These are phyloP conservation scores for Globisporangium paroecandrum DNA, from an alignment of 352 stramenopile species.

Conservation along the genomic window DNA sequence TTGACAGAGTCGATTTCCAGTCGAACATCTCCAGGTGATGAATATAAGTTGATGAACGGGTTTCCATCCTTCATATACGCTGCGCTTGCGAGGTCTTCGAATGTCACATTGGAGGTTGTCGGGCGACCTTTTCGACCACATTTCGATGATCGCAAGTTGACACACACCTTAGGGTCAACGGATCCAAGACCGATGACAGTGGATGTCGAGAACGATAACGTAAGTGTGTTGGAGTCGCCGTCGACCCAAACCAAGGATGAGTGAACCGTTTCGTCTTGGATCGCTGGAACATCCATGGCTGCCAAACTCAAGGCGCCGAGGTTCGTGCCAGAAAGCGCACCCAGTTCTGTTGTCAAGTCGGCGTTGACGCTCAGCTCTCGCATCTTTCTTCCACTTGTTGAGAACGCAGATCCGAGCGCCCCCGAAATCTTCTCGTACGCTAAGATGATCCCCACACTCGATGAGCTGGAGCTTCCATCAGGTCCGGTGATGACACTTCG, in stretches of 20 bases:
- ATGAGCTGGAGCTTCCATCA: slow-evolving; percentile 17
- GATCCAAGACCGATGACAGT: slow-evolving; percentile 64
- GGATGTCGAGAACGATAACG: slow-evolving; percentile 76
- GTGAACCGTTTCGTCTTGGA: slow-evolving; percentile 42
- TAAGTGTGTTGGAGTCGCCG: slow-evolving; percentile 53
- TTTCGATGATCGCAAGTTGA: slow-evolving; percentile 51
- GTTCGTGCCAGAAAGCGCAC: slow-evolving; percentile 20
- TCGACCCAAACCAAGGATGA: slow-evolving; percentile 80
- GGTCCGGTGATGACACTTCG: slow-evolving; percentile 63
- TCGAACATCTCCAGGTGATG: slow-evolving; percentile 44
- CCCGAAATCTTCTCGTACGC: slow-evolving; percentile 52
- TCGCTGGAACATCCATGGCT: slow-evolving; percentile 49
- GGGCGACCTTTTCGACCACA: slow-evolving; percentile 49
- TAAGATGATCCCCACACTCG: slow-evolving; percentile 43
- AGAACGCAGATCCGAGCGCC: slow-evolving; percentile 28
- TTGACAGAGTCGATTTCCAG: slow-evolving; percentile 53
- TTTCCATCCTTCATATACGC: slow-evolving; percentile 76
- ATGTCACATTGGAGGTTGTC: slow-evolving; percentile 47
- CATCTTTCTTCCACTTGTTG: slow-evolving; percentile 34
- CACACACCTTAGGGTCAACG: slow-evolving; percentile 62
- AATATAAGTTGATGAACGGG: slow-evolving; percentile 70
- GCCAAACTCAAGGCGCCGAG: slow-evolving; percentile 54
- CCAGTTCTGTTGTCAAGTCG: slow-evolving; percentile 19
- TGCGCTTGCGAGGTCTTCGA: slow-evolving; percentile 31
- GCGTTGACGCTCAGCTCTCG: slow-evolving; percentile 44